These are phyloP conservation scores for Tilletia horrida DNA, from an alignment of 1,284 basidiomycete species.

Conservation along the genomic window DNA sequence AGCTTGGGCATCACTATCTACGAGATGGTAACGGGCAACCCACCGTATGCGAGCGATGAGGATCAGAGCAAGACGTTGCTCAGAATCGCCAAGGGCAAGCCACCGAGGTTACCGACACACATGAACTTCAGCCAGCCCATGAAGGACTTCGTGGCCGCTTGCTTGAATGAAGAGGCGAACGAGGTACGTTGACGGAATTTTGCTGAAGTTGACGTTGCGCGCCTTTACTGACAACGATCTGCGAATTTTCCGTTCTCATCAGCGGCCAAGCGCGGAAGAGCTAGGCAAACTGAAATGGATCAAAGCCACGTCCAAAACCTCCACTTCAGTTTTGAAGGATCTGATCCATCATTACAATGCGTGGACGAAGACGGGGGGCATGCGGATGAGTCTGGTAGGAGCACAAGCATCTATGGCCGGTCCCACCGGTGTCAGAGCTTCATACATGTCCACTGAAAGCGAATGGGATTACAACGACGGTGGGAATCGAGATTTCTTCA, in stretches of 20 bases:
- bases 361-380: constrained; percentile 76
- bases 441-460: constrained; percentile 3
- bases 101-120: constrained; percentile 73
- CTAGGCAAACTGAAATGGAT: constrained; percentile 90
- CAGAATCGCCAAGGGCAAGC: constrained; percentile 81
- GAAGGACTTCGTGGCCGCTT: constrained; percentile 81
- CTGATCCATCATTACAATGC: constrained; percentile 71
- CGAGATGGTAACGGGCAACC: constrained; percentile 91
- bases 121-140: constrained; percentile 75
- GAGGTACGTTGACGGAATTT: constrained; percentile 62
- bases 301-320: constrained; percentile 69
- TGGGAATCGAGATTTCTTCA: constrained; percentile 4
- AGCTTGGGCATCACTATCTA: constrained; percentile 86
- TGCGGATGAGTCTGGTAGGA: constrained; percentile 68
- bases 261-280: constrained; percentile 87
- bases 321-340: constrained; percentile 68
- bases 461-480: constrained; percentile 13
- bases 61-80: constrained; percentile 85
- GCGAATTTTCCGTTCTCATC: constrained; percentile 25
- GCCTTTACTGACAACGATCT: neutral
- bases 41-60: constrained; percentile 73
- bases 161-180: constrained; percentile 76
- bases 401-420: constrained; percentile 19
- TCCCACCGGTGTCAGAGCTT: neutral
- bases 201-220: neutral